Evolutionary conservation across 139 green algal species (phyloP), one percentile per base, ranked within the genome.

Genomic region (Closterium sp.): DNA sequence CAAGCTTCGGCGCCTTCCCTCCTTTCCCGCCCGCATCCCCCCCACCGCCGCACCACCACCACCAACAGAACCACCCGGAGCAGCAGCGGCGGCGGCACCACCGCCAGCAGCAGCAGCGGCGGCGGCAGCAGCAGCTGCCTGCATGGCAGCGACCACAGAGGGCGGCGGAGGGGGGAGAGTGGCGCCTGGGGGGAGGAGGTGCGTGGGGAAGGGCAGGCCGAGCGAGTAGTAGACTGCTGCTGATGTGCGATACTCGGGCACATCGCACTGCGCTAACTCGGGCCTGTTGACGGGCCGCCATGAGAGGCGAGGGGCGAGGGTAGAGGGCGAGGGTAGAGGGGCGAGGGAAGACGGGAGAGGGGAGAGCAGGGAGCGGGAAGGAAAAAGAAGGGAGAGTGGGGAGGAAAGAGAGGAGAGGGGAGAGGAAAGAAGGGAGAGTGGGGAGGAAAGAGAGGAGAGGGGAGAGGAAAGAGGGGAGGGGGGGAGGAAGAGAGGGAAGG

Each of bases 171-270:
- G 88, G 11, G 88, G 88, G 29, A 62, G 88, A n/a, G 38, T 86
- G n/a, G 88, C 29, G 28, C 88, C 27, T 17, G 24, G 38, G 9
- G 88, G 62, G 11, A 90, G n/a, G n/a, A 87, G 88, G 62, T 79
- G 62, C 62, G 62, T 79, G 62, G 62, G 62, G 62, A 79, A 79
- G 62, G 62, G 62, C 62, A 79, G 62, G 2, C 62, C 62, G 62
- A 79, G 62, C 62, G 62, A 79, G 62, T 79, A 79, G 30, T 87
- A 90, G 17, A 90, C 28, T 19, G 88, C 88, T 85, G n/a, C 88
- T 31, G 88, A 86, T 9, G 88, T 90, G 28, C 30, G 88, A 4
- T 90, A 50, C 30, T 90, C 38, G 4, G 88, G n/a, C 9, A 90
- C 9, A 28, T 85, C 28, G 13, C 88, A 90, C 62, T 86, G n/a